Percentiles rank a stretch among this genome's conserved stretches.
phyloP scores from a whole-genome alignment of 176 grass and related monocot genomes.

The Lolium rigidum region DNA sequence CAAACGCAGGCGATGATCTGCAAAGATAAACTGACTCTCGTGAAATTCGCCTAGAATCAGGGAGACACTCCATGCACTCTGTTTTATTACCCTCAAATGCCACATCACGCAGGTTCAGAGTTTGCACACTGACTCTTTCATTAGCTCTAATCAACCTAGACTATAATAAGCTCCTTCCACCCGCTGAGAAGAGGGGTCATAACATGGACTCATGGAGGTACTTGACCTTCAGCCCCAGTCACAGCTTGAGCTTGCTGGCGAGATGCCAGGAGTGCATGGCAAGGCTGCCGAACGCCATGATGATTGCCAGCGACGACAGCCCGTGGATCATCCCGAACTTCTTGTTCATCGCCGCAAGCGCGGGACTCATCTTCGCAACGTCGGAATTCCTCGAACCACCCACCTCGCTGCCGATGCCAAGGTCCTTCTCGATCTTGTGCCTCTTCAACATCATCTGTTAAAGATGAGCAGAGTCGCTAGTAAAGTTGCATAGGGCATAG shows the following conservation, averaged over 20 bases:
- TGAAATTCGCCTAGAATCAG: background rate
- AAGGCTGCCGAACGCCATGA: slow-evolving; percentile 78
- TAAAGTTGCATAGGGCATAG: background rate
- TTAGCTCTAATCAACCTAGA: background rate
- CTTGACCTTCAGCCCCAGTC: background rate
- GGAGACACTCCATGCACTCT: background rate
- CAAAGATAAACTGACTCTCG: background rate
- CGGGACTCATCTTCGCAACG: slow-evolving; percentile 53
- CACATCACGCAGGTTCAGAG: background rate
- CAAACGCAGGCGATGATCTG: background rate
- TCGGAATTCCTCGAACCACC: slow-evolving; percentile 68
- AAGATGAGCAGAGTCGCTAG: background rate
- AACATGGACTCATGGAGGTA: background rate
- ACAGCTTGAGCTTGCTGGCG: slow-evolving; percentile 71
- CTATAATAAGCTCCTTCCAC: background rate
- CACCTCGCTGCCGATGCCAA: slow-evolving; percentile 66
- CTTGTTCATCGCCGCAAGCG: slow-evolving; percentile 66
- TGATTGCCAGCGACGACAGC: slow-evolving; percentile 74
- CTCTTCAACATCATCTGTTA: slow-evolving; percentile 82
- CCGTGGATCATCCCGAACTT: slow-evolving; percentile 91
- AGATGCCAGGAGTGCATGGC: slow-evolving; percentile 92
- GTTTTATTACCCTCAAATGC: slow-evolving; percentile 27
- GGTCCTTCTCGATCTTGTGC: slow-evolving; percentile 87
- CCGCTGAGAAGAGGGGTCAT: background rate
- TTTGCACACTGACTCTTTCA: background rate